Percentiles rank a stretch among this genome's conserved stretches.
These are phyloP conservation scores for Curvularia eragrostidis DNA, from an alignment of 2,329 filamentous ascomycete species.

Conservation along the genomic window DNA sequence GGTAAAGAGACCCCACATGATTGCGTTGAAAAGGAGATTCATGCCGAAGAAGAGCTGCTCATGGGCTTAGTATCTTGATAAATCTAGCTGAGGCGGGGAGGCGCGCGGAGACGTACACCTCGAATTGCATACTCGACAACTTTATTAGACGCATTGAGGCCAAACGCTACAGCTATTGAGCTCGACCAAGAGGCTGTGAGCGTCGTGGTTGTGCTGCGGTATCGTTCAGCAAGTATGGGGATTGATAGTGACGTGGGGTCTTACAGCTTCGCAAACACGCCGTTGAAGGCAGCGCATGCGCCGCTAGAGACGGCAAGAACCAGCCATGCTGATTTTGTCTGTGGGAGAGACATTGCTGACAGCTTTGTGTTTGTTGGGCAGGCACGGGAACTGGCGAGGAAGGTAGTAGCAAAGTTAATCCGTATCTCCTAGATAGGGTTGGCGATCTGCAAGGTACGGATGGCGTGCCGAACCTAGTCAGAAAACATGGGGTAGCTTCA, in stretches of 20 bases:
- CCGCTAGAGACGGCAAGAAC: conserved; percentile 75
- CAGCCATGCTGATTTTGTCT: conserved; percentile 56
- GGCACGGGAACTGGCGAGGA: conserved; percentile 7
- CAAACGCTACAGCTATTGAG: conserved; percentile 57
- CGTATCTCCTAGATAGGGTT: conserved; percentile 10
- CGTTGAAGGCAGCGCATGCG: conserved; percentile 80
- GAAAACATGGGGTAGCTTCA: conserved; percentile 10
- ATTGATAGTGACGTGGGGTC: conserved; percentile 31
- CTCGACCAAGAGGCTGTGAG: conserved; percentile 63
- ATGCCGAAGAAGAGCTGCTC: conserved; percentile 73
- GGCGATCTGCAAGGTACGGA: conserved; percentile 27
- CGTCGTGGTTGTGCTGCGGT: conserved; percentile 63
- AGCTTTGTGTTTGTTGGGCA: conserved; percentile 1
- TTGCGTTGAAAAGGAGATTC: conserved; percentile 76
- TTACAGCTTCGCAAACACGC: conserved; percentile 82
- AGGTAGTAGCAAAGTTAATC: neutral
- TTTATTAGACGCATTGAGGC: conserved; percentile 55
- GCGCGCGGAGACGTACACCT: conserved; percentile 53
- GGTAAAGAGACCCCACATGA: conserved; percentile 88
- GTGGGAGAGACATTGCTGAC: conserved; percentile 31
- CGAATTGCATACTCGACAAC: conserved; percentile 59
- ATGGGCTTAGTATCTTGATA: conserved; percentile 2
- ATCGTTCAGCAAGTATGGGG: conserved; percentile 15
- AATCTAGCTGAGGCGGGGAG: neutral
- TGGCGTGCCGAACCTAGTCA: conserved; percentile 29